Conservation (phyloP, 2,329 filamentous ascomycete species). For the Aspergillus tanneri region DNA sequence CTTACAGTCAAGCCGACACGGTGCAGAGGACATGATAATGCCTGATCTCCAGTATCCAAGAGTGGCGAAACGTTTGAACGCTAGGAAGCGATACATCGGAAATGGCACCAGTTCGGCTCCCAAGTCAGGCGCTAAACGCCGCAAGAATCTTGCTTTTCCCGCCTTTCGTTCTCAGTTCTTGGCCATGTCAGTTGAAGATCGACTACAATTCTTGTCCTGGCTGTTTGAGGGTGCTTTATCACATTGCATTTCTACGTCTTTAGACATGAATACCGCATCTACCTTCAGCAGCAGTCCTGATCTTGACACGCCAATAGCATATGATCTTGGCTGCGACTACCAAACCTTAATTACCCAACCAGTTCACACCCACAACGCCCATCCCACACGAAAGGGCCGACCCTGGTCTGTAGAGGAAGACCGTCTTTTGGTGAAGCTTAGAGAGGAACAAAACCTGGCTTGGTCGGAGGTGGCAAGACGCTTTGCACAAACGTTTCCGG, state of each 20-base stretch:
- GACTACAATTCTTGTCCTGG: background rate
- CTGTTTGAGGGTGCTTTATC: background rate
- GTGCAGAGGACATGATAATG: too few relatives aligned
- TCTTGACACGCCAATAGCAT: too few relatives aligned
- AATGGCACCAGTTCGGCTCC: background rate
- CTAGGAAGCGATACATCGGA: too few relatives aligned
- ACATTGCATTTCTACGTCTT: background rate
- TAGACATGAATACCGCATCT: background rate
- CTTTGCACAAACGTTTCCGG: background rate
- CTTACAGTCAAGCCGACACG: too few relatives aligned
- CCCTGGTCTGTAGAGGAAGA: background rate
- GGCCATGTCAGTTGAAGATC: background rate
- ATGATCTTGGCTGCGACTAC: too few relatives aligned
- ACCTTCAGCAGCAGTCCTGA: background rate
- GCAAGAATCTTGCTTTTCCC: background rate
- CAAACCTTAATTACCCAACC: too few relatives aligned
- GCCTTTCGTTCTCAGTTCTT: background rate
- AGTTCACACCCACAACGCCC: background rate
- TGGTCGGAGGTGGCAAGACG: background rate
- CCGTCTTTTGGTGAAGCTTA: background rate
- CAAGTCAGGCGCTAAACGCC: background rate
- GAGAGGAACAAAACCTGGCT: background rate
- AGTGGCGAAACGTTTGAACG: too few relatives aligned
- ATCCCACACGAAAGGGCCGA: background rate
- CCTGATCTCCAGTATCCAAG: too few relatives aligned